Base-by-base conservation (phyloP, 352 stramenopile genomes). In the Pythium aquatile region DNA sequence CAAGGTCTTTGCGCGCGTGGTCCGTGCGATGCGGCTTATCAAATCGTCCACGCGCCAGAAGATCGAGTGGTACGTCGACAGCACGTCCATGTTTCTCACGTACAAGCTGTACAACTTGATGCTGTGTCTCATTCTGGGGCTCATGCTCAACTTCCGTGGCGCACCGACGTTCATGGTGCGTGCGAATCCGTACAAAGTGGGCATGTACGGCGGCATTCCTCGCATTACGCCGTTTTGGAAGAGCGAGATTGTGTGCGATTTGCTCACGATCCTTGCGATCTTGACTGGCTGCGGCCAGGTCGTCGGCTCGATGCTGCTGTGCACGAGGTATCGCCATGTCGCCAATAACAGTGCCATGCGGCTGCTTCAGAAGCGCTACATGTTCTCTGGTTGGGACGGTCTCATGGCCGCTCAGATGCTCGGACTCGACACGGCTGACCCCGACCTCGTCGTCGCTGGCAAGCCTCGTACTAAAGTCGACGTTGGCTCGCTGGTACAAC, bases 91-190 rank as follows among this genome's bases (percentile, higher is more conserved):
- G 20, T 87, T 87, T 40, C 35, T 85, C 56, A 85, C 66, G 39
- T 87, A 87, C 66, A 86, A 86, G 61, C 54, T 87, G 17, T 90
- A 87, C 70, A 87, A 77, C 47, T 53, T 85, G 13, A 54, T 87
- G 51, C 71, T 87, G 0, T 88, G 72, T 44, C 53, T 81, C n/a
- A 51, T 83, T 7, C 53, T 88, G 2, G 77, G 68, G 24, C 24
- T 85, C 26, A 66, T 90, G 16, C 68, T 85, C n/a, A 63, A 75
- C 17, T 42, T 73, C 20, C 69, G 69, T 9, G 76, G 78, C 14
- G 57, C 57, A 8, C 78, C 76, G 1, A 79, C 78, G 5, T 85
- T 87, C 55, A 85, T 88, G 79, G 66, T 73, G 33, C 78, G 76
- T 24, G 54, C 74, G 7, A 46, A 66, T 7, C 59, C 68, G 9